A percentile compares a stretch with the other conserved stretches of the same genome.
These are phyloP conservation scores for Hyaloscypha finlandica DNA, from an alignment of 495 filamentous ascomycete species.

Conservation along the genomic window DNA sequence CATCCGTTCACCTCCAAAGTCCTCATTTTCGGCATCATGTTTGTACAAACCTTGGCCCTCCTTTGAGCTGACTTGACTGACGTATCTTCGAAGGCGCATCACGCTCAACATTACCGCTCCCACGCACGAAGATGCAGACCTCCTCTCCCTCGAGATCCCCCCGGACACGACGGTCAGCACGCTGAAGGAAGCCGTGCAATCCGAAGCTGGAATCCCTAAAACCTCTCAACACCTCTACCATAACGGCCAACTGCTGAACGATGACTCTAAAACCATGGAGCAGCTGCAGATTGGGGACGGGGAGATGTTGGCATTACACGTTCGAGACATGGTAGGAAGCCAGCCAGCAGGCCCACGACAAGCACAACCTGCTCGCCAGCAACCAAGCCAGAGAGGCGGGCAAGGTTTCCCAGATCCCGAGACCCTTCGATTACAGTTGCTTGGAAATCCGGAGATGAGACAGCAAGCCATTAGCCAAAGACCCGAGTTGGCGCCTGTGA, in stretches of 20 bases:
- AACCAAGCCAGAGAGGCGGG: slow-evolving; percentile 30
- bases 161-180: slow-evolving; percentile 82
- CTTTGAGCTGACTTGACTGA: slow-evolving; percentile 13
- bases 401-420: slow-evolving; percentile 67
- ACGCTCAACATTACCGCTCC: slow-evolving; percentile 82
- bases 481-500: slow-evolving; percentile 72
- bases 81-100: slow-evolving; percentile 62
- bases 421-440: slow-evolving; percentile 74
- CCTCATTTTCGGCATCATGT: slow-evolving; percentile 22
- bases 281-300: slow-evolving; percentile 83
- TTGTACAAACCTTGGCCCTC: slow-evolving; percentile 11
- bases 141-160: slow-evolving; percentile 82
- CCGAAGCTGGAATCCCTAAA: slow-evolving; percentile 53
- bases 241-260: slow-evolving; percentile 79
- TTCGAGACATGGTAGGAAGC: slow-evolving; percentile 55
- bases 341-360: slow-evolving; percentile 29
- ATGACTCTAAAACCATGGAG: slow-evolving; percentile 76
- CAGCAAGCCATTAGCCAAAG: slow-evolving; percentile 66
- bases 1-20: slow-evolving; percentile 23
- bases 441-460: slow-evolving; percentile 74
- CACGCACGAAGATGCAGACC: slow-evolving; percentile 68
- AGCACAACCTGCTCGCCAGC: slow-evolving; percentile 32
- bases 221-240: slow-evolving; percentile 76
- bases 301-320: slow-evolving; percentile 88
- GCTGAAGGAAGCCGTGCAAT: slow-evolving; percentile 79